Evolutionary conservation across 1,284 basidiomycete species (phyloP).

Genomic region (Fomitopsis betulina): DNA sequence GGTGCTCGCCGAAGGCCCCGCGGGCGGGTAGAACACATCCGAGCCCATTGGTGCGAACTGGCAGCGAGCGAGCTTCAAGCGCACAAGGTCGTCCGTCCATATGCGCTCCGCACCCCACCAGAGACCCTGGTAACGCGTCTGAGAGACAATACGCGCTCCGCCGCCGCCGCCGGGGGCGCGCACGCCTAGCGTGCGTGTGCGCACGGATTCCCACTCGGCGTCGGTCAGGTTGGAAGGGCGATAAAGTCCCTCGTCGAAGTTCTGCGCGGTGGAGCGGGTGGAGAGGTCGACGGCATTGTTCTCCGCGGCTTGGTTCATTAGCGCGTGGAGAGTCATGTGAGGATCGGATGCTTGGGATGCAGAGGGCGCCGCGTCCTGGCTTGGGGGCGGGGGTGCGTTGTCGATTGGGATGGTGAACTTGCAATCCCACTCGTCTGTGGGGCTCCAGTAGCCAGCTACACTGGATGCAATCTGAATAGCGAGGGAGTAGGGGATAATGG

Average conservation of each 20-base stretch:
- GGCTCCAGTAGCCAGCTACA: conserved; percentile 56
- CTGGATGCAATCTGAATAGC: conserved; percentile 63
- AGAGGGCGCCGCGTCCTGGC: too few relatives aligned
- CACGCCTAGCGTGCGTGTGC: conserved; percentile 13
- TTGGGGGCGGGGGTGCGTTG: conserved; percentile 12
- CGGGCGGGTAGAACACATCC: conserved; percentile 50
- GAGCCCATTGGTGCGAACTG: conserved; percentile 62
- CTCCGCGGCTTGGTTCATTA: conserved; percentile 19
- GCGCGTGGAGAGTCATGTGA: conserved; percentile 13
- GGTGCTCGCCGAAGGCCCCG: conserved; percentile 46
- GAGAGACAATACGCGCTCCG: conserved; percentile 29
- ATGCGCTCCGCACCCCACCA: conserved; percentile 91
- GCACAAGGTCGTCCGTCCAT: conserved; percentile 80
- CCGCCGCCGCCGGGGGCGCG: background rate
- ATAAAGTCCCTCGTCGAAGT: background rate
- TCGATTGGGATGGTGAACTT: conserved; percentile 36
- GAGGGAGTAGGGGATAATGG: conserved; percentile 57
- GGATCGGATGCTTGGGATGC: background rate
- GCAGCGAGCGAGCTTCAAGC: conserved; percentile 65
- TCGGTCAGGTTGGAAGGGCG: conserved; percentile 2
- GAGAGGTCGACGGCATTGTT: conserved; percentile 14
- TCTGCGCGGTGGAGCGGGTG: background rate
- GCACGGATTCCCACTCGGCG: conserved; percentile 6
- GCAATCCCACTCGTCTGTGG: conserved; percentile 69
- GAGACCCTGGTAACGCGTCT: conserved; percentile 70